A percentile compares a stretch with the other conserved stretches of the same genome.
These are phyloP conservation scores for Populus hybrid DNA, from an alignment of 441 rosid genomes.

Conservation along the genomic window DNA sequence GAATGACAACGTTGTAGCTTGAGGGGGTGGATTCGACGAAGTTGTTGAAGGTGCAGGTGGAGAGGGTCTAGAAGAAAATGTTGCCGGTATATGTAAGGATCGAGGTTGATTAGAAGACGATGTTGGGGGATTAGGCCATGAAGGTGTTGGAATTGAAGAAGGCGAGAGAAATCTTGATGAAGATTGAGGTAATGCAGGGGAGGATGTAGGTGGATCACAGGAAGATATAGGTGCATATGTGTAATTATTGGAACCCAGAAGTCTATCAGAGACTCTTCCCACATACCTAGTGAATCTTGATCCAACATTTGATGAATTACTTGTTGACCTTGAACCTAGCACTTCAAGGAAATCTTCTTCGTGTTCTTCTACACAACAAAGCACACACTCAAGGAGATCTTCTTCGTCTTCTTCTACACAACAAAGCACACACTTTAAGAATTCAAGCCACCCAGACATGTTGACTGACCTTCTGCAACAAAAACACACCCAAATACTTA, in stretches of 20 bases:
- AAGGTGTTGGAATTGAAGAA: background rate
- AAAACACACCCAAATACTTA: background rate
- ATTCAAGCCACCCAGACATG: slow-evolving; percentile 1
- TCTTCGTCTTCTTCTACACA: slow-evolving; percentile 9
- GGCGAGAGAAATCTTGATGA: background rate
- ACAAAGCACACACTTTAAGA: slow-evolving; percentile 11
- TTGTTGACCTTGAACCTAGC: background rate
- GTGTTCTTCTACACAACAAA: slow-evolving; percentile 14
- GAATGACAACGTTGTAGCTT: background rate
- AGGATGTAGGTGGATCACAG: background rate
- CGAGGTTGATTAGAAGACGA: background rate
- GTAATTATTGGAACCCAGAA: background rate
- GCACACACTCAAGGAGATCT: background rate
- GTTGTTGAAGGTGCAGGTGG: background rate
- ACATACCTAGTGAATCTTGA: background rate
- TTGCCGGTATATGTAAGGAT: background rate
- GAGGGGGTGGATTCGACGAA: background rate
- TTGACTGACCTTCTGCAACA: slow-evolving; percentile 2
- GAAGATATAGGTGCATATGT: background rate
- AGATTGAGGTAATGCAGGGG: background rate
- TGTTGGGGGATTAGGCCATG: background rate
- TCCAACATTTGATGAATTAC: background rate
- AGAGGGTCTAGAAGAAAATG: background rate
- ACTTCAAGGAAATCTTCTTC: background rate
- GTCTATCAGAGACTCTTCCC: background rate